Conservation (phyloP, 2,329 filamentous ascomycete genomes). For the Talaromyces rugulosus region DNA sequence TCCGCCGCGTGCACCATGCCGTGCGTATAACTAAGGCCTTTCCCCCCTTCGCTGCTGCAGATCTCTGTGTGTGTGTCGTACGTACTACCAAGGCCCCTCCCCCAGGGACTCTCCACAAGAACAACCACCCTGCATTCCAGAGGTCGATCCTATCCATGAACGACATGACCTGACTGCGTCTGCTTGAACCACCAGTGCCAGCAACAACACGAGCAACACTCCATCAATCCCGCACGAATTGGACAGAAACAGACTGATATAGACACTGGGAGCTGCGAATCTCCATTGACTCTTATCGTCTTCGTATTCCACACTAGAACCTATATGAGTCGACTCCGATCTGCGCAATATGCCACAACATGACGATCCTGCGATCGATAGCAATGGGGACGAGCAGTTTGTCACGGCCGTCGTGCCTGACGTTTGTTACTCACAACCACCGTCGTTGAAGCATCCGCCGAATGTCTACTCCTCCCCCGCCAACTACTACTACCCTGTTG, state of each 20-base stretch:
- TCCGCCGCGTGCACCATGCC: not conserved
- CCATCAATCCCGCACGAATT: not conserved
- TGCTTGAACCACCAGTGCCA: not conserved
- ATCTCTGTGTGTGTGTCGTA: not conserved
- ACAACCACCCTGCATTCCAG: slow-evolving; percentile 4
- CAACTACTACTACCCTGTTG: slow-evolving; percentile 7
- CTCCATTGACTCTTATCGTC: not conserved
- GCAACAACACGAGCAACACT: not conserved
- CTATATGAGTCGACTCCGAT: not conserved
- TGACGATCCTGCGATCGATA: not conserved
- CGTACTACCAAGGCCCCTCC: not conserved
- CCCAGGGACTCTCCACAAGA: not conserved
- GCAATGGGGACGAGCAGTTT: slow-evolving; percentile 16
- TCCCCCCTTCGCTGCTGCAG: not conserved
- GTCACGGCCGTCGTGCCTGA: slow-evolving; percentile 13
- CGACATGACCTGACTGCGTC: not conserved
- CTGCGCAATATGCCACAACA: not conserved
- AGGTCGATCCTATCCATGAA: not conserved
- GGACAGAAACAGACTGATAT: not conserved
- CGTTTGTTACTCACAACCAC: not conserved
- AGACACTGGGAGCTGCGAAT: not conserved
- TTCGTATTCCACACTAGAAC: not conserved
- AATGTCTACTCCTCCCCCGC: not conserved
- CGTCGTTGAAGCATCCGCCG: not conserved
- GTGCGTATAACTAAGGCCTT: not conserved